Evolutionary conservation across 805 yeast genomes (phyloP).

Genomic region (Ogataea corticis): DNA sequence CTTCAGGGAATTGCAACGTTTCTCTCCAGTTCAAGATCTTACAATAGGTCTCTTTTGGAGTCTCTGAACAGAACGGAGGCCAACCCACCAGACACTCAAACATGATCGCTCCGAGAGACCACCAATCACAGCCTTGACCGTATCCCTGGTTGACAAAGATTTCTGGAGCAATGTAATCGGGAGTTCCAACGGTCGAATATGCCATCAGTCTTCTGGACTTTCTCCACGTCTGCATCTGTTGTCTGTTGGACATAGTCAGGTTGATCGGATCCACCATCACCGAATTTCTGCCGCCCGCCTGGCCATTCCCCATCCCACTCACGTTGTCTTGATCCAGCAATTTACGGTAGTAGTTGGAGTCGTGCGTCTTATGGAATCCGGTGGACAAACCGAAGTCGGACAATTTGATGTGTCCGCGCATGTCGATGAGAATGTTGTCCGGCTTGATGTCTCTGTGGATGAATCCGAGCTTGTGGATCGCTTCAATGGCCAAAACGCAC

Average conservation of each 20-base stretch:
- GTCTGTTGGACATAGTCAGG: slow-evolving; percentile 90
- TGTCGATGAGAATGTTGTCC: slow-evolving; percentile 76
- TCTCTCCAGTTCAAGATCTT: slow-evolving; percentile 92
- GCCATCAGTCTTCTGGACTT: slow-evolving; percentile 91
- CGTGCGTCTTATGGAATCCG: slow-evolving; percentile 93
- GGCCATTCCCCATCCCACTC: slow-evolving; percentile 35
- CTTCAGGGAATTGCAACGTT: slow-evolving; percentile 85
- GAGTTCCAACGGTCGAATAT: slow-evolving; percentile 94
- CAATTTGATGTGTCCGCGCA: slow-evolving; percentile 62
- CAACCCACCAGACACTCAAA: slow-evolving; percentile 94
- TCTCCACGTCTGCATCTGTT: slow-evolving; percentile 96
- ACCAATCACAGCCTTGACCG: slow-evolving; percentile 98
- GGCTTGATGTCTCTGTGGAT: slow-evolving; percentile 98
- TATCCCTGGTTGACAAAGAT: slow-evolving; percentile 91
- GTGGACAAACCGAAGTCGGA: slow-evolving; percentile 82
- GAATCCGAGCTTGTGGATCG: slow-evolving; percentile 88
- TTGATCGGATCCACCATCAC: slow-evolving; percentile 93
- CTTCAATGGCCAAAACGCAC: slow-evolving; percentile 92
- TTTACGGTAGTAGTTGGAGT: slow-evolving; percentile 81
- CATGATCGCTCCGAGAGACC: slow-evolving; percentile 97
- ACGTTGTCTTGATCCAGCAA: slow-evolving; percentile 63
- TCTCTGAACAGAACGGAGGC: slow-evolving; percentile 96
- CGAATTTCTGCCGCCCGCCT: slow-evolving; percentile 52
- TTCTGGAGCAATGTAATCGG: slow-evolving; percentile 95
- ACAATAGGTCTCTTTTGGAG: slow-evolving; percentile 90